phyloP scores from a whole-genome alignment of 306 rosid species.

The Aeschynomene evenia region DNA sequence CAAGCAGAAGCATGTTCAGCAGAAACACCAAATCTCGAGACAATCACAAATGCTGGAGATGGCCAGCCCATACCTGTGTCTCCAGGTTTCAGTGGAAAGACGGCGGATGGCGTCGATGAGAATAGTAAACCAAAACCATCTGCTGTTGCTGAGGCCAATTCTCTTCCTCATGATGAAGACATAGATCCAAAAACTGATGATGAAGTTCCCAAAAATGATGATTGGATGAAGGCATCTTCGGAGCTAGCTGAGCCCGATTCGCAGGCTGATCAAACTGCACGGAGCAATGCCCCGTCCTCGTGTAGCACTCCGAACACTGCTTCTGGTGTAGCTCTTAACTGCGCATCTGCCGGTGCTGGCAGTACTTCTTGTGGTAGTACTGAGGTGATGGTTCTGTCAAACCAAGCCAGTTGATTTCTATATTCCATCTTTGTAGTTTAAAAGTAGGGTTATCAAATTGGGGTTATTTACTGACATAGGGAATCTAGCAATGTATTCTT shows the following conservation, averaged over 20 bases:
- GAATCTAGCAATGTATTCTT: conserved; percentile 25
- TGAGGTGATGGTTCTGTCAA: conserved; percentile 49
- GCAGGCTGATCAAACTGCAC: conserved; percentile 40
- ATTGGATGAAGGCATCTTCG: conserved; percentile 22
- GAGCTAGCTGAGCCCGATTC: conserved; percentile 40
- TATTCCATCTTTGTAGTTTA: conserved; percentile 24
- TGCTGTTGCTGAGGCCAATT: conserved; percentile 3
- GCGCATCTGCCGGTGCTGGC: conserved; percentile 46
- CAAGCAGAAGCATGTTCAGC: conserved; percentile 24
- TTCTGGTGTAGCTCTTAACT: conserved; percentile 45
- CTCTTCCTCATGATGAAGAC: conserved; percentile 21
- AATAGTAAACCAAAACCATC: conserved; percentile 25
- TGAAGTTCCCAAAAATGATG: conserved; percentile 5
- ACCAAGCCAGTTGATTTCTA: conserved; percentile 50
- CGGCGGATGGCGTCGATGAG: conserved; percentile 20
- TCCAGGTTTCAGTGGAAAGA: conserved; percentile 23
- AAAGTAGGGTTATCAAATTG: conserved; percentile 26
- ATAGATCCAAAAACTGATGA: not conserved
- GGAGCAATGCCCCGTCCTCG: conserved; percentile 29
- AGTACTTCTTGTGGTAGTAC: conserved; percentile 41
- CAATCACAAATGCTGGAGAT: conserved; percentile 35
- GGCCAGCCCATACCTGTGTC: conserved; percentile 26
- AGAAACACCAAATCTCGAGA: conserved; percentile 7
- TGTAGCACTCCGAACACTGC: conserved; percentile 40
- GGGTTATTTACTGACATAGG: conserved; percentile 31